A percentile compares a stretch with the other conserved stretches of the same genome.
Conservation (phyloP, 2,329 filamentous ascomycete genomes). For the Diaporthe capsici region DNA sequence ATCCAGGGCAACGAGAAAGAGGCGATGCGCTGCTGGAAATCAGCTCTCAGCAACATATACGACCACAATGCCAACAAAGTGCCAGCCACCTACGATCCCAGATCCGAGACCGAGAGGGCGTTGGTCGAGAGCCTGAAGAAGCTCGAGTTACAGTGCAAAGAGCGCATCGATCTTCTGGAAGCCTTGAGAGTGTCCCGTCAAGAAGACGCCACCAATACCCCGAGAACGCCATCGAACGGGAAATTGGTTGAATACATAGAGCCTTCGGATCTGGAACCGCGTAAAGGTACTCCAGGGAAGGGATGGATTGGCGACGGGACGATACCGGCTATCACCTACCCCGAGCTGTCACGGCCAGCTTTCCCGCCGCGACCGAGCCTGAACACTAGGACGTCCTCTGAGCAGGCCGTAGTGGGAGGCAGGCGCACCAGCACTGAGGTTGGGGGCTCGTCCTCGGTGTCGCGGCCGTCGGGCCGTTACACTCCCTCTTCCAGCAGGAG, state of each 20-base stretch:
- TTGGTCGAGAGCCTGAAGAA: conserved; percentile 85
- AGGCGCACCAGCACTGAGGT: conserved; percentile 43
- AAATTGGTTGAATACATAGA: conserved; percentile 39
- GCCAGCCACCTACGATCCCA: conserved; percentile 76
- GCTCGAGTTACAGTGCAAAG: conserved; percentile 92
- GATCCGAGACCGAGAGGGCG: conserved; percentile 86
- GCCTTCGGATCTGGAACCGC: conserved; percentile 42
- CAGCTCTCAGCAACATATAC: conserved; percentile 89
- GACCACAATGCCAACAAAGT: conserved; percentile 85
- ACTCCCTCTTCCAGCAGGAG: conserved; percentile 46
- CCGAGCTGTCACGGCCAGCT: conserved; percentile 81
- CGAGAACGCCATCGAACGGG: conserved; percentile 42
- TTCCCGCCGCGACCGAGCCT: conserved; percentile 70
- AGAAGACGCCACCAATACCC: conserved; percentile 51
- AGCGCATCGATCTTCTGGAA: conserved; percentile 89
- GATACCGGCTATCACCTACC: conserved; percentile 84
- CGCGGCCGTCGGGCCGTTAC: conserved; percentile 37
- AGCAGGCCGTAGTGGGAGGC: conserved; percentile 58
- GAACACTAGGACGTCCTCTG: conserved; percentile 67
- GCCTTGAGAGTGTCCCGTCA: conserved; percentile 78
- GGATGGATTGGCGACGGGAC: conserved; percentile 86
- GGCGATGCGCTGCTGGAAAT: conserved; percentile 90
- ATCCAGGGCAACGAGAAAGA: conserved; percentile 88
- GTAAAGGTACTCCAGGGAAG: conserved; percentile 47
- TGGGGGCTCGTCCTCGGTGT: conserved; percentile 40